Evolutionary conservation across 2,329 filamentous ascomycete genomes (phyloP), one percentile per base, ranked within the genome.

Genomic region (Phyllosticta capitalensis): DNA sequence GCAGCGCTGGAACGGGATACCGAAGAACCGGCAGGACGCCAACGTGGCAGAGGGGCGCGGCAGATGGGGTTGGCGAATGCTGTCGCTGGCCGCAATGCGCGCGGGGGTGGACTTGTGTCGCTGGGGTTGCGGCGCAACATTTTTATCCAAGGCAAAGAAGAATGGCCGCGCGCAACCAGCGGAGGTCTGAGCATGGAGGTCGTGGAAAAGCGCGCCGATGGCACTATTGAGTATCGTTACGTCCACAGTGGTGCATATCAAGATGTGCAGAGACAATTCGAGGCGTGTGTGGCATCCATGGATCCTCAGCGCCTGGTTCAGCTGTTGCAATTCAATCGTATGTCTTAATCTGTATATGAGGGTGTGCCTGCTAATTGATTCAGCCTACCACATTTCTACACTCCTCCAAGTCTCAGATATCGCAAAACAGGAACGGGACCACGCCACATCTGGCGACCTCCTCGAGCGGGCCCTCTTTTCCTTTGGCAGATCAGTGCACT

Each of bases 351-450:
- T 2, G 19, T 38, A 20, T 45, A 5, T 10, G 3, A 45, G 19
- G 9, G n/a, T 17, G 24, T 20, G n/a, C 48, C 14, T 53, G n/a
- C 26, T 59, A 50, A 22, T 28, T 59, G 50, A 72, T 55, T 9
- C 61, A 83, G 81, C 92, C 3, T 97, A 96, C 71, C 92, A 97
- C 70, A 87, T 97, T 65, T 94, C 90, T 1, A 92, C 90, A 1
- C 81, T 97, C n/a, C 84, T 97, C 21, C 92, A 96, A 70, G 91
- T 95, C 26, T 95, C 90, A 63, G 90, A 90, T 70, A 88, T 97
- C 55, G 91, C 91, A 12, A 92, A 94, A 70, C 89, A 96, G 65
- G 90, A 96, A 69, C 85, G 90, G 57, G 94, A 97, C 69, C 87
- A 91, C 70, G 84, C 92, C 0, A 83, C 94, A 3, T 86, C 92